Base-by-base conservation (phyloP, 2,329 filamentous ascomycete species). In the Nothomitra cinnamomea region DNA sequence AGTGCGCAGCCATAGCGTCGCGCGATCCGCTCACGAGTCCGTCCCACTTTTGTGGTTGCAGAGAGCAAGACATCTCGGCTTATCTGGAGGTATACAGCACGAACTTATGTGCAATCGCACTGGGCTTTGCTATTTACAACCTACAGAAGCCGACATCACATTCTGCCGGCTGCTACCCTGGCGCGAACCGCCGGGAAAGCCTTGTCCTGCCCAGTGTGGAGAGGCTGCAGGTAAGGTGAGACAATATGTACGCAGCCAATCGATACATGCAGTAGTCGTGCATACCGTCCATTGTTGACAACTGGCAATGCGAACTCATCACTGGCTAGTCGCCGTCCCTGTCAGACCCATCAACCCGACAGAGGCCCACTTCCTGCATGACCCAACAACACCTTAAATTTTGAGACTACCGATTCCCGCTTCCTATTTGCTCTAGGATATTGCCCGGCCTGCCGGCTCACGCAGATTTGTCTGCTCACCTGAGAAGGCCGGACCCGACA, bases 381-480 rank as follows among this genome's bases (percentile, higher is more conserved):
- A 49, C 45, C 43, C 43, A 28, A 45, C 15, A 48, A 21, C 38
- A 49, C 12, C 24, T 49, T 49, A 49, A 49, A 17, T 35, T 49
- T 49, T 49, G n/a, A 7, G 24, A 17, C 45, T 6, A 35, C 19
- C 45, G 15, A 49, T 49, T 22, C 15, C 24, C 24, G 45, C 45
- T 35, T 49, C 45, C 45, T 19, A 49, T 49, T 49, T 49, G 45
- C 45, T 24, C 24, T 35, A 7, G 24, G 13, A 15, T 10, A 32
- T 49, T 35, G 24, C 45, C 45, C 45, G 28, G 25, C n/a, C 45
- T 13, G 32, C 28, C 21, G 25, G 19, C 21, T 24, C 55, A 25
- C 54, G 57, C 57, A 59, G 49, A 53, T 52, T 48, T 21, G 53
- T 45, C 54, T 55, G 54, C 56, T 59, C 57, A 59, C 54, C 42